Conservation (phyloP, 257 asterid genomes). For the Jasminum sambac region DNA sequence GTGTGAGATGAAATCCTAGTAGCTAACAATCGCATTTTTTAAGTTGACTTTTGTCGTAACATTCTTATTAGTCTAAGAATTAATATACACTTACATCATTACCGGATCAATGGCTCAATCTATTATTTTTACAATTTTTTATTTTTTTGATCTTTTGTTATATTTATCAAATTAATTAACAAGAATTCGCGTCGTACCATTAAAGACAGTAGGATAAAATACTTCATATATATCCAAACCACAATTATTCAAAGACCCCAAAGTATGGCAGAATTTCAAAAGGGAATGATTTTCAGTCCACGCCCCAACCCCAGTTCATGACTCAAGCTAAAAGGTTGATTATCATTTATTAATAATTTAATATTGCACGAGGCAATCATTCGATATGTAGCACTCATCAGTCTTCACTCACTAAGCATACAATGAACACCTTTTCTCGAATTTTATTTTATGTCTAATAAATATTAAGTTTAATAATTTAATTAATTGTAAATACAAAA, state of each 20-base stretch:
- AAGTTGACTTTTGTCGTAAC: too few relatives aligned
- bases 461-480: neutral
- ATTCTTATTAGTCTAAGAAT: too few relatives aligned
- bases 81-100: too few relatives aligned
- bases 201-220: neutral
- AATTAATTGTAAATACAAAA: slow-evolving; percentile 5
- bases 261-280: neutral
- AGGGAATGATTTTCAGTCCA: neutral
- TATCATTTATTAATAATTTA: slow-evolving; percentile 7
- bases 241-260: neutral
- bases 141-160: too few relatives aligned
- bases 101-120: too few relatives aligned
- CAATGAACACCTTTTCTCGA: neutral
- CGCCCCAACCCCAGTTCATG: neutral
- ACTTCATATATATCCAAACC: neutral
- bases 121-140: too few relatives aligned
- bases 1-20: too few relatives aligned
- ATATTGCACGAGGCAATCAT: slow-evolving; percentile 35
- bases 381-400: slow-evolving; percentile 23
- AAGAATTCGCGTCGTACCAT: too few relatives aligned
- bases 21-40: too few relatives aligned
- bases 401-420: neutral
- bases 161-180: too few relatives aligned
- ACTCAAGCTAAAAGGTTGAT: neutral
- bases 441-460: neutral